Evolutionary conservation across 495 filamentous ascomycete genomes (phyloP).

Genomic region (Pseudotulostoma volvatum): DNA sequence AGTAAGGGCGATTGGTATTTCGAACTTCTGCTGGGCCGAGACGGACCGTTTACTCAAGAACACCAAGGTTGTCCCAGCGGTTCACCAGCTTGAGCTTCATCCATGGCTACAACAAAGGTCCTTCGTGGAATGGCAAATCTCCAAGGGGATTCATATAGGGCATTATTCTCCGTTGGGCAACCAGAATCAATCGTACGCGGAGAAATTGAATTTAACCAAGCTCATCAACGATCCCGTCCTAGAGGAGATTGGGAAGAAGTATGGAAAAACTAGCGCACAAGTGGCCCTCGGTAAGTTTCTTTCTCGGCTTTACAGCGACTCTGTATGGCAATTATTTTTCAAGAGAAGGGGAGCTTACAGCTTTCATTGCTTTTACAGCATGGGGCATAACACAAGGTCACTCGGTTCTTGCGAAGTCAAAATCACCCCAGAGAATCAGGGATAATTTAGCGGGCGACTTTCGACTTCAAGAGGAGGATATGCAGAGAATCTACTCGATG

Average conservation of each 20-base stretch:
- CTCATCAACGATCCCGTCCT: conserved; percentile 46
- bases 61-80: conserved; percentile 41
- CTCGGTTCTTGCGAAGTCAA: conserved; percentile 51
- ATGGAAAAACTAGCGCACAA: conserved; percentile 45
- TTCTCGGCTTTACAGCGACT: too few relatives aligned
- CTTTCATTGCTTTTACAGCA: conserved; percentile 28
- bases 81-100: conserved; percentile 49
- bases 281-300: conserved; percentile 34
- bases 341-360: conserved; percentile 23
- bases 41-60: conserved; percentile 50
- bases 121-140: conserved; percentile 38
- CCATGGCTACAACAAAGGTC: conserved; percentile 44
- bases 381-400: conserved; percentile 52
- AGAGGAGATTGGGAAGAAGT: conserved; percentile 42
- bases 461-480: conserved; percentile 32
- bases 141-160: conserved; percentile 42
- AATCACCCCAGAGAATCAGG: conserved; percentile 36
- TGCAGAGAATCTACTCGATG: conserved; percentile 34
- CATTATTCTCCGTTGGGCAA: conserved; percentile 60
- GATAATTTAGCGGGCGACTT: conserved; percentile 44
- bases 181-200: conserved; percentile 45
- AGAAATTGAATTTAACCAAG: conserved; percentile 30
- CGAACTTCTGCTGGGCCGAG: conserved; percentile 57
- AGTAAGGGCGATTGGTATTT: conserved; percentile 52
- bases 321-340: background rate